Evolutionary conservation across 495 filamentous ascomycete species (phyloP), one percentile per base, ranked within the genome.

Genomic region (Penicillium taxi): DNA sequence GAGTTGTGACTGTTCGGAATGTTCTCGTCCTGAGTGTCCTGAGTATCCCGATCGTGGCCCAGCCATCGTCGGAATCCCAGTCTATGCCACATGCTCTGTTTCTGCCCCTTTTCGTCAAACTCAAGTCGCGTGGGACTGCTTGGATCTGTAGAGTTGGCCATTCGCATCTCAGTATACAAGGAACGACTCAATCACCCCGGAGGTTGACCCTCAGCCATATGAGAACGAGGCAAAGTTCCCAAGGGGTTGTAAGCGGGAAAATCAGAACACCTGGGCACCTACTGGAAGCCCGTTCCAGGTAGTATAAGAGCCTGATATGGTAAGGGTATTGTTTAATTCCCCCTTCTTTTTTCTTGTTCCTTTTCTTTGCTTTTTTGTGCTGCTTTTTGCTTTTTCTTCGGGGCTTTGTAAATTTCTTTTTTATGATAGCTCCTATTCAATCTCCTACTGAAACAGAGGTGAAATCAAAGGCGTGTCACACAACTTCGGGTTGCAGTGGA

Each of bases 1-100:
- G 48, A 39, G 36, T 39, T 45, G 35, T 40, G 26, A 25, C 39
- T 46, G 39, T 41, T 38, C 39, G 38, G 35, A 47, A 26, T 37
- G 21, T 35, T 34, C 26, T 39, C 39, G 39, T 47, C 39, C 19
- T 50, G 53, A 41, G 45, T 38, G 27, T 39, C 45, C 28, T 45
- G 50, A 25, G 49, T 38, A 42, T 65, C 57, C 53, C 59, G 59
- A 52, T 65, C 64, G 32, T 73, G 64, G 43, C 64, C 64, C 51
- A 70, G 58, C 65, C 59, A 72, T 62, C 60, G 48, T 39, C 60
- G 57, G 22, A 69, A 50, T 18, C 59, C 64, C 32, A 70, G 47
- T 29, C 63, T 58, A 44, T 69, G 69, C 67, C 67, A 73, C 60
- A 73, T 69, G 44, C 68, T 69, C 53, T 62, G 58, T 42, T 70